phyloP scores from a whole-genome alignment of 164 flowering plant species.

The Aristolochia californica region DNA sequence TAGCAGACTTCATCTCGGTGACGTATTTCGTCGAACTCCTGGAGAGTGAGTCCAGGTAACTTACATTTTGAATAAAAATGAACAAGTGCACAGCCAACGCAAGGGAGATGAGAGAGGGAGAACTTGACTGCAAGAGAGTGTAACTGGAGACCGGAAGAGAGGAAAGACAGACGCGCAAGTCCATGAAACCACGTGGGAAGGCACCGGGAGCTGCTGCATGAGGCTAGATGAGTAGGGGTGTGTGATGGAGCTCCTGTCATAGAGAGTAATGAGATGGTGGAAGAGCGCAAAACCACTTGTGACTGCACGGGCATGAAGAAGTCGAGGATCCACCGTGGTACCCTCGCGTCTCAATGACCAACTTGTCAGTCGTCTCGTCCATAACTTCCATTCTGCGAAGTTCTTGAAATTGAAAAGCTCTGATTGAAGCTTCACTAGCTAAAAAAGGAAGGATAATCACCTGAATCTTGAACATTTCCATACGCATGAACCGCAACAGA shows the following conservation, averaged over 20 bases:
- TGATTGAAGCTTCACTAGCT: too few relatives aligned
- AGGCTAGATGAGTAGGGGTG: slow-evolving; percentile 21
- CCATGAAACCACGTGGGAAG: slow-evolving; percentile 67
- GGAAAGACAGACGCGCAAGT: slow-evolving; percentile 42
- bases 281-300: slow-evolving; percentile 12
- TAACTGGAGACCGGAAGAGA: slow-evolving; percentile 36
- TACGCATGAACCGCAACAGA: too few relatives aligned
- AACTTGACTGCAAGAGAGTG: slow-evolving; percentile 47
- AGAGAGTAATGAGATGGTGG: slow-evolving; percentile 39
- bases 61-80: slow-evolving; percentile 36
- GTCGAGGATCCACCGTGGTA: too few relatives aligned
- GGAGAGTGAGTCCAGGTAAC: slow-evolving; percentile 18
- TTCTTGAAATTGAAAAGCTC: too few relatives aligned
- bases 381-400: too few relatives aligned
- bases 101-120: slow-evolving; percentile 27
- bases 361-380: too few relatives aligned
- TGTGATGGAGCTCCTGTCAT: slow-evolving; percentile 31
- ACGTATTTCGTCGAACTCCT: slow-evolving; percentile 52
- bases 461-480: too few relatives aligned
- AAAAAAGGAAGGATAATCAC: too few relatives aligned
- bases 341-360: too few relatives aligned
- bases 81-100: slow-evolving; percentile 35
- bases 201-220: slow-evolving; percentile 33
- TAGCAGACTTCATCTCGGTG: slow-evolving; percentile 50
- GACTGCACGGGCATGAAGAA: slow-evolving; percentile 30